phyloP scores from a whole-genome alignment of 2,329 filamentous ascomycete species.

The Cadophora gregata region DNA sequence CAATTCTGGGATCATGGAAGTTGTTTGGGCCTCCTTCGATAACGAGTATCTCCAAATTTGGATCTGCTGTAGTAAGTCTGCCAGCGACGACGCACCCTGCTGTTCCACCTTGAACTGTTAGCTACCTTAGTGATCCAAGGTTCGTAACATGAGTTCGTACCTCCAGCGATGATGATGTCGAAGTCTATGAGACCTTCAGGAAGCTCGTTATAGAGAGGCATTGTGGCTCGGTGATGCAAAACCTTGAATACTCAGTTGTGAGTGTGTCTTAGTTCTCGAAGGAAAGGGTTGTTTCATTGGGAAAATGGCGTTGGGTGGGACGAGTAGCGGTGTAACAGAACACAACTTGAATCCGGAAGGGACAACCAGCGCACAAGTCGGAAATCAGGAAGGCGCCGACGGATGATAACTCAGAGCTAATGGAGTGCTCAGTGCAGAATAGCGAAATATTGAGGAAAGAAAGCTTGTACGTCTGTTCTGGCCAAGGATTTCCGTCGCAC shows the following conservation, averaged over 20 bases:
- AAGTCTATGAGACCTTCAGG: background rate
- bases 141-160: background rate
- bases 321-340: background rate
- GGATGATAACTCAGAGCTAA: too few relatives aligned
- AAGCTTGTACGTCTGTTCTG: too few relatives aligned
- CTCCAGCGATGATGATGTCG: constrained; percentile 20
- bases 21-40: constrained; percentile 57
- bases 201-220: constrained; percentile 6
- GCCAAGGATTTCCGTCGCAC: too few relatives aligned
- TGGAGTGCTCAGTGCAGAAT: too few relatives aligned
- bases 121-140: background rate
- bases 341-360: background rate
- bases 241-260: background rate
- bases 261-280: background rate
- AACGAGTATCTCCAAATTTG: constrained; percentile 52
- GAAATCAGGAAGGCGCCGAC: background rate
- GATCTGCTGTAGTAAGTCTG: constrained; percentile 52
- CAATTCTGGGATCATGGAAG: constrained; percentile 51
- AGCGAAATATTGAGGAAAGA: too few relatives aligned
- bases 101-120: constrained; percentile 45
- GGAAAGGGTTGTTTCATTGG: background rate
- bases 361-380: background rate
- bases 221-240: background rate
- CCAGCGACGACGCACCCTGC: constrained; percentile 52
- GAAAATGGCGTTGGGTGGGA: background rate